Percentiles rank a stretch among this genome's conserved stretches.
phyloP scores from a whole-genome alignment of 257 asterid species.

The Capsicum pubescens region DNA sequence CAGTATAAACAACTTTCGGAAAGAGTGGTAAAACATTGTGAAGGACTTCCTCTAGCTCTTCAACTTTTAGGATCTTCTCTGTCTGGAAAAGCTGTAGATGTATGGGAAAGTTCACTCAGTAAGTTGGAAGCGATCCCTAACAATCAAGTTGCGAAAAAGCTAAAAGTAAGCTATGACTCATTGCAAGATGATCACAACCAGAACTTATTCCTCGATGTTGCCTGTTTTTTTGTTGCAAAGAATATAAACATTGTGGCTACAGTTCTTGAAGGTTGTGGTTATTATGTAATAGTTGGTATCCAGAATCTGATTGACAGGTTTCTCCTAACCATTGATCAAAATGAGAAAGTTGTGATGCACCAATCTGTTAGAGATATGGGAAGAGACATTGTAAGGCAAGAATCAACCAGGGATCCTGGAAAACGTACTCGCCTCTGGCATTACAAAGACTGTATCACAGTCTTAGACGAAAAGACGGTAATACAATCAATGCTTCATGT shows the following conservation, averaged over 20 bases:
- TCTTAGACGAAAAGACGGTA: slow-evolving; percentile 26
- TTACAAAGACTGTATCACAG: slow-evolving; percentile 18
- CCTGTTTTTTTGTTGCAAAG: slow-evolving; percentile 34
- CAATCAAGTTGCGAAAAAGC: slow-evolving; percentile 13
- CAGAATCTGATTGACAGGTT: slow-evolving; percentile 28
- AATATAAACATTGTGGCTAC: not conserved
- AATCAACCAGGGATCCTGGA: slow-evolving; percentile 30
- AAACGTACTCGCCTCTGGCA: slow-evolving; percentile 28
- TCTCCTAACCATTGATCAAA: not conserved
- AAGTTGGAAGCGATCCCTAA: slow-evolving; percentile 8
- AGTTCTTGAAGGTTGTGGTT: slow-evolving; percentile 29
- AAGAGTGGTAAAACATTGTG: slow-evolving; percentile 25
- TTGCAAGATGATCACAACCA: slow-evolving; percentile 31
- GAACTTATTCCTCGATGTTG: slow-evolving; percentile 28
- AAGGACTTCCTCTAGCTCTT: slow-evolving; percentile 35
- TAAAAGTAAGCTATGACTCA: slow-evolving; percentile 24
- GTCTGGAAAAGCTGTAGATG: slow-evolving; percentile 6
- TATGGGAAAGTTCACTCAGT: slow-evolving; percentile 26
- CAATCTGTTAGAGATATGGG: slow-evolving; percentile 33
- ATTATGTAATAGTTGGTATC: slow-evolving; percentile 28
- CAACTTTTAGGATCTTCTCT: slow-evolving; percentile 32
- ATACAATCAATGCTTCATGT: not conserved
- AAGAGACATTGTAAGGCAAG: slow-evolving; percentile 29
- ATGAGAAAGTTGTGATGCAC: slow-evolving; percentile 31
- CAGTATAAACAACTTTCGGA: not conserved